These are phyloP conservation scores for Zygosaccharomyces lentus DNA, from an alignment of 805 yeast genomes.

Conservation along the genomic window DNA sequence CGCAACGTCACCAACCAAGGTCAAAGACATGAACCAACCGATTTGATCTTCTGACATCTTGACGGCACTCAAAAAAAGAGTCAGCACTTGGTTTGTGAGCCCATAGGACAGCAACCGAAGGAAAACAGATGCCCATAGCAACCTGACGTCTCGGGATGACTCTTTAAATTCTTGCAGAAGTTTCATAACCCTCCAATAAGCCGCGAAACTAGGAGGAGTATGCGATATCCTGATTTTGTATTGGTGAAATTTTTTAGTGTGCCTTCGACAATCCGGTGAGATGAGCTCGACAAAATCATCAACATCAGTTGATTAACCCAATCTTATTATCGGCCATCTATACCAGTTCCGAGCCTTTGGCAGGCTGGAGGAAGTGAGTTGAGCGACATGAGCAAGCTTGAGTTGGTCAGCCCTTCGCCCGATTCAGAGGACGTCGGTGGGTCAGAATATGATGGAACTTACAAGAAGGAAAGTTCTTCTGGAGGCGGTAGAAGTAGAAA, in stretches of 20 bases:
- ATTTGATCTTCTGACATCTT: slow-evolving; percentile 53
- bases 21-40: slow-evolving; percentile 78
- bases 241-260: neutral
- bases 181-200: slow-evolving; percentile 10
- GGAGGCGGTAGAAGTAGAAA: slow-evolving; percentile 39
- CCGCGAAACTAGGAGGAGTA: too few relatives aligned
- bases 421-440: slow-evolving; percentile 14
- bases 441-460: slow-evolving; percentile 5
- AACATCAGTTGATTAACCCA: neutral
- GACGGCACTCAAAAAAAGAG: slow-evolving; percentile 56
- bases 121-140: slow-evolving; percentile 66
- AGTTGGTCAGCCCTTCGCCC: slow-evolving; percentile 14
- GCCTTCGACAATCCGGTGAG: slow-evolving; percentile 5
- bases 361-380: neutral
- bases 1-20: slow-evolving; percentile 72
- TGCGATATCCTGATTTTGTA: neutral
- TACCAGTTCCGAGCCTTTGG: neutral
- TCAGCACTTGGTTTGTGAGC: slow-evolving; percentile 70
- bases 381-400: slow-evolving; percentile 1
- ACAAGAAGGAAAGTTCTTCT: slow-evolving; percentile 1
- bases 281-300: slow-evolving; percentile 2
- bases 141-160: slow-evolving; percentile 49
- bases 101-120: slow-evolving; percentile 73
- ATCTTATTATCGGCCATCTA: neutral
- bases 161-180: slow-evolving; percentile 30